Evolutionary conservation across 306 rosid genomes (phyloP), one percentile per base, ranked within the genome.

Genomic region (Gillenia trifoliata): DNA sequence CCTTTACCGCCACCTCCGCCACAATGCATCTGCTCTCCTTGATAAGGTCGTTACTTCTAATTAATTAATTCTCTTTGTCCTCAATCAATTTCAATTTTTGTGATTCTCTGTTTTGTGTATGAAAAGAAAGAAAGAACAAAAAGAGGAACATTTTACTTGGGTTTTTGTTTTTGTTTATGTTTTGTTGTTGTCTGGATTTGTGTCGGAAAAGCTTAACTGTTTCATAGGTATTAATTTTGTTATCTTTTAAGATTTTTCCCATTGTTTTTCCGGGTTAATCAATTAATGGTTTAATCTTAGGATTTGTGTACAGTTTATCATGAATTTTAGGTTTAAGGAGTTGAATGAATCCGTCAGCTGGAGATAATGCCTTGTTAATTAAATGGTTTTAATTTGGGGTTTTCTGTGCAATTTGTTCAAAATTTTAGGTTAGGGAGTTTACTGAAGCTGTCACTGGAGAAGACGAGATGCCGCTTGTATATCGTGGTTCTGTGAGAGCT

Each of bases 401-500:
- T 30, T 55, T 47, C 6, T 20, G n/a, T 26, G 13, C 28, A 25
- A 30, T 33, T 80, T 49, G 23, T 74, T 63, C 1, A 23, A 12
- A 59, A 56, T 56, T 75, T 13, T 66, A 89, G 95, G 78, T 89
- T 47, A 66, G 47, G 36, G 88, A 85, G 76, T 93, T 93, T 71
- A 84, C 23, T 8, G 76, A 83, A 19, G 84, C 81, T 2, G 88
- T 91, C 29, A 29, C 54, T 0, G 25, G 7, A 34, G 97, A 93
- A 77, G 75, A 50, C 1, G 72, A 71, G 29, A 28, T 61, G 1
- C 65, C 54, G 10, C 79, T 85, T 64, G 71, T 31, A 4, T 80
- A 93, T 75, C 91, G 89, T 34, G 97, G 97, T 22, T 23, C 72
- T 0, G 78, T 93, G 30, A 89, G 88, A 82, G 98, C 96, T 20